phyloP scores from a whole-genome alignment of 2,329 filamentous ascomycete genomes.

The Trichoderma arundinaceum region DNA sequence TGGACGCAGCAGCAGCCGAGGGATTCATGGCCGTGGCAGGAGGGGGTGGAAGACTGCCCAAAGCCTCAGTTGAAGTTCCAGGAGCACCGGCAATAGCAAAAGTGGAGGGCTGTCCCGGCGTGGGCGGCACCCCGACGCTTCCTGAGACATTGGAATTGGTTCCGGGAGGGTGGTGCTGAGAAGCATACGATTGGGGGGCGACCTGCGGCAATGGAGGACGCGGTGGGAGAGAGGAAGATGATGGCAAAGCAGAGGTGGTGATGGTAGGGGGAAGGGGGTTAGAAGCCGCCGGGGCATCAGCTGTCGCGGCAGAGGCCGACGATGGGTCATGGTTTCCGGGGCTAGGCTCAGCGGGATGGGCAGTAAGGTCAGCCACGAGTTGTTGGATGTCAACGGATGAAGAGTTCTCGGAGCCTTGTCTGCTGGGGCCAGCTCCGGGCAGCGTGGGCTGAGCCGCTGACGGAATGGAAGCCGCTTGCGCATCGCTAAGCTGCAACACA shows the following conservation, averaged over 20 bases:
- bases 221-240: slow-evolving; percentile 54
- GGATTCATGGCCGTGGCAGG: slow-evolving; percentile 41
- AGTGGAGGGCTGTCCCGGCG: slow-evolving; percentile 44
- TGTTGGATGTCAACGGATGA: slow-evolving; percentile 48
- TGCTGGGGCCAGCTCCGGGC: slow-evolving; percentile 40
- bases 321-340: slow-evolving; percentile 40
- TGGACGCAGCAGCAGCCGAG: slow-evolving; percentile 39
- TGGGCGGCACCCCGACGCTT: slow-evolving; percentile 41
- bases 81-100: slow-evolving; percentile 44
- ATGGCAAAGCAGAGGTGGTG: slow-evolving; percentile 42
- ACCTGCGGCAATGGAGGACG: slow-evolving; percentile 52
- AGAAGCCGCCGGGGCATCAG: slow-evolving; percentile 40
- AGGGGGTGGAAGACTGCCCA: slow-evolving; percentile 42
- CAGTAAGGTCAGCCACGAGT: slow-evolving; percentile 51
- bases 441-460: slow-evolving; percentile 35
- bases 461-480: slow-evolving; percentile 34
- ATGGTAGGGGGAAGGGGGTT: slow-evolving; percentile 38
- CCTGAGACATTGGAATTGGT: slow-evolving; percentile 42
- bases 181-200: slow-evolving; percentile 46
- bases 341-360: slow-evolving; percentile 42
- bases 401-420: slow-evolving; percentile 40
- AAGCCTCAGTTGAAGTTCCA: slow-evolving; percentile 42
- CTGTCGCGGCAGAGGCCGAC: slow-evolving; percentile 37
- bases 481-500: slow-evolving; percentile 37
- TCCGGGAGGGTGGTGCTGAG: slow-evolving; percentile 46